A percentile compares a stretch with the other conserved stretches of the same genome.
Evolutionary conservation across 768 basidiomycete genomes (phyloP).

Genomic region (Cyclocybe cylindracea): DNA sequence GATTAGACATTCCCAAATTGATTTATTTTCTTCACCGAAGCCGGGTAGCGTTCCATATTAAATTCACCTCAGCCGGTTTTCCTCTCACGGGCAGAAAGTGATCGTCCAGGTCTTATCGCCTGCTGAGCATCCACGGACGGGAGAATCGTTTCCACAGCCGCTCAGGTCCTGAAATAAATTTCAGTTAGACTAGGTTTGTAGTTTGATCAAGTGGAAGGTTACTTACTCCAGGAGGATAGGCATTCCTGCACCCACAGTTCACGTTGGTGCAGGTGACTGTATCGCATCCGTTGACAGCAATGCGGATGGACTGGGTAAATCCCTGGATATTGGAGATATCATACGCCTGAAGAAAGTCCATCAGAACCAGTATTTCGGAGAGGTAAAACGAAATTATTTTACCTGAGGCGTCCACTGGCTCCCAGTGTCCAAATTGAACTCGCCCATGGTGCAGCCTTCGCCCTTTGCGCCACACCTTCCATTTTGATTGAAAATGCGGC

Average conservation of each 20-base stretch:
- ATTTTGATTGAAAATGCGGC: conserved; percentile 39
- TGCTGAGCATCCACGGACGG: conserved; percentile 36
- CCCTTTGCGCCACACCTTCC: conserved; percentile 36
- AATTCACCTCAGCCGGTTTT: no score
- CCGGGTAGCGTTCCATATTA: no score
- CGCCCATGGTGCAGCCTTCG: conserved; percentile 39
- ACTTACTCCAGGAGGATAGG: conserved; percentile 34
- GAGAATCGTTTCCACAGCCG: conserved; percentile 39
- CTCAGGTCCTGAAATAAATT: conserved; percentile 27
- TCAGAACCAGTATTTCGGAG: background rate
- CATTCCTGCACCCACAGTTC: conserved; percentile 34
- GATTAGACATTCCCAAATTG: no score
- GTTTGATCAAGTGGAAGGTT: background rate
- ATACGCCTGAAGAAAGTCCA: conserved; percentile 29
- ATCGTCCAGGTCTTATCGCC: conserved; percentile 34
- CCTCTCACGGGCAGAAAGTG: conserved; percentile 30
- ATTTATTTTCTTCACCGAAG: no score
- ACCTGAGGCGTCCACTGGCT: conserved; percentile 26
- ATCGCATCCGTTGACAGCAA: conserved; percentile 36
- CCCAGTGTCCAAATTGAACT: conserved; percentile 41
- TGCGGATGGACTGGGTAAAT: conserved; percentile 38
- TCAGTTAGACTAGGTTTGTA: no score
- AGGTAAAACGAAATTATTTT: background rate
- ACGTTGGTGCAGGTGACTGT: conserved; percentile 40
- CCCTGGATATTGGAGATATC: conserved; percentile 47